Percentiles rank a stretch among this genome's conserved stretches.
Conservation (phyloP, 257 asterid genomes). For the Paulownia fortunei region DNA sequence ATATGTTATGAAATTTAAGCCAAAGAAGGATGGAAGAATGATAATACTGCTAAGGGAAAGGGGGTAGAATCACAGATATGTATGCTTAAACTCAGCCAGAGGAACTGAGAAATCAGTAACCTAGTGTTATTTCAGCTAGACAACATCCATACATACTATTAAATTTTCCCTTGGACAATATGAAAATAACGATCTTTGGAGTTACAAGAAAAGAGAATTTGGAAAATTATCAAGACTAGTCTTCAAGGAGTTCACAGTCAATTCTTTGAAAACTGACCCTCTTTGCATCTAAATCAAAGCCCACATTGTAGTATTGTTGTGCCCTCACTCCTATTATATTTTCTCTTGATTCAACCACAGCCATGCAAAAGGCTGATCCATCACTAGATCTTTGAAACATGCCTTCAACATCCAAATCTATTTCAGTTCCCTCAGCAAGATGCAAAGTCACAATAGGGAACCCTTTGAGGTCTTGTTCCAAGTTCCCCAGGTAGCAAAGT, state of each 20-base stretch:
- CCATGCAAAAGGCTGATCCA: slow-evolving; percentile 26
- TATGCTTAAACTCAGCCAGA: too few relatives aligned
- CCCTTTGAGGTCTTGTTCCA: slow-evolving; percentile 26
- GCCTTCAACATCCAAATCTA: slow-evolving; percentile 24
- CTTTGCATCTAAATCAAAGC: slow-evolving; percentile 33
- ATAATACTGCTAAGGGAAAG: too few relatives aligned
- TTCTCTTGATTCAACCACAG: slow-evolving; percentile 10
- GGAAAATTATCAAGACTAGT: not conserved
- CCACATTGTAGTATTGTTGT: slow-evolving; percentile 34
- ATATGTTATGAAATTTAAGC: too few relatives aligned
- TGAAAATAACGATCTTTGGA: too few relatives aligned
- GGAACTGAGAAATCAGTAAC: too few relatives aligned
- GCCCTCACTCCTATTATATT: slow-evolving; percentile 31
- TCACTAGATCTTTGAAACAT: slow-evolving; percentile 10
- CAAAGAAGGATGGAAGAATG: too few relatives aligned
- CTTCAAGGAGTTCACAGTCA: slow-evolving; percentile 32
- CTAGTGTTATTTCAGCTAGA: too few relatives aligned
- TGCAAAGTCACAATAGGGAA: slow-evolving; percentile 32
- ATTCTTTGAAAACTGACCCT: slow-evolving; percentile 35
- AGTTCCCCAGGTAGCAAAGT: slow-evolving; percentile 16
- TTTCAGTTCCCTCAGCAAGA: slow-evolving; percentile 21
- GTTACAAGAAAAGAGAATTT: not conserved
- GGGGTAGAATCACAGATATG: too few relatives aligned
- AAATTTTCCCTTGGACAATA: too few relatives aligned
- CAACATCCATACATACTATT: too few relatives aligned